phyloP scores from a whole-genome alignment of 257 asterid species.

The Mitragyna speciosa region DNA sequence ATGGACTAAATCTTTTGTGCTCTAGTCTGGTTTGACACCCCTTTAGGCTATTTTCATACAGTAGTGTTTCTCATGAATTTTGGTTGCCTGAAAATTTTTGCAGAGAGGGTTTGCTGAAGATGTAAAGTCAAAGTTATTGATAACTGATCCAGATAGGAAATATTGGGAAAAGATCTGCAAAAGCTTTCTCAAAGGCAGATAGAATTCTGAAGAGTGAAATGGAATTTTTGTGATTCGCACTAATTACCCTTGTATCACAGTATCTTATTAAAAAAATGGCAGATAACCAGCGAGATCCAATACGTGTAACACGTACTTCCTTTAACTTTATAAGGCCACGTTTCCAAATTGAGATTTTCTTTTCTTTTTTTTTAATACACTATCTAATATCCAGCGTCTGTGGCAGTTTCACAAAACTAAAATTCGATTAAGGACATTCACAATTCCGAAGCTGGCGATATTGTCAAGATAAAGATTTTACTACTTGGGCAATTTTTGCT shows the following conservation, averaged over 20 bases:
- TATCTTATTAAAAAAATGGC: background rate
- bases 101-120: slow-evolving; percentile 54
- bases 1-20: background rate
- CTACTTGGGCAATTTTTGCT: too few species aligned
- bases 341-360: too few species aligned
- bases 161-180: slow-evolving; percentile 62
- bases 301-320: background rate
- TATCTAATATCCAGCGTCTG: background rate
- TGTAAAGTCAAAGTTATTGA: slow-evolving; percentile 37
- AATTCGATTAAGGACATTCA: background rate
- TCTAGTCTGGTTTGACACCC: background rate
- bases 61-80: background rate
- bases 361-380: too few species aligned
- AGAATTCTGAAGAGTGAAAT: background rate
- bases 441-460: too few species aligned
- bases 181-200: slow-evolving; percentile 47
- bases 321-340: background rate
- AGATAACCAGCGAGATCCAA: background rate
- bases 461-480: too few species aligned
- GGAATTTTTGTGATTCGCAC: background rate
- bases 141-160: slow-evolving; percentile 52
- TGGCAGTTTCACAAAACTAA: background rate
- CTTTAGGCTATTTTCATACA: too few species aligned
- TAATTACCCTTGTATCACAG: background rate
- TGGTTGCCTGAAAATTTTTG: background rate